phyloP scores from a whole-genome alignment of 495 filamentous ascomycete species.

The Neurospora hispaniola region DNA sequence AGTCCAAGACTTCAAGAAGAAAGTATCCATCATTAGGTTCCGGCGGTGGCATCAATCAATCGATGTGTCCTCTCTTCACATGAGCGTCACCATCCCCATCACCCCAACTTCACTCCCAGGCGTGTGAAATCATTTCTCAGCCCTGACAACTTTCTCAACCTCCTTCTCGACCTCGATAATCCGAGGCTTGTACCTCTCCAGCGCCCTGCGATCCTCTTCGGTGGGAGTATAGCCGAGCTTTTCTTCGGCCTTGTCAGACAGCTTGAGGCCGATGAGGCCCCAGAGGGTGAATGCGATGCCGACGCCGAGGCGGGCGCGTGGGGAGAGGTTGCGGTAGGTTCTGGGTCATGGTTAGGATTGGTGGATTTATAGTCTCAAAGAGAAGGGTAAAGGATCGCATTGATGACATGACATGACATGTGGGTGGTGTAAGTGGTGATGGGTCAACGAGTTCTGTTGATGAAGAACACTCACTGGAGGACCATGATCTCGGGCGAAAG shows the following conservation, averaged over 20 bases:
- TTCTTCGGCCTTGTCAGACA: slow-evolving; percentile 31
- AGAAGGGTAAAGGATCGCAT: too few species aligned
- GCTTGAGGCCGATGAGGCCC: slow-evolving; percentile 31
- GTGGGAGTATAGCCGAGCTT: slow-evolving; percentile 33
- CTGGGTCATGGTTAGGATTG: not conserved
- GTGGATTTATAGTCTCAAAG: too few species aligned
- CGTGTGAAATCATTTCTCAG: not conserved
- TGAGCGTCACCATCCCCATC: not conserved
- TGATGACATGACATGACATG: too few species aligned
- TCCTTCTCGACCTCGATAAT: slow-evolving; percentile 27
- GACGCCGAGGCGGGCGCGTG: slow-evolving; percentile 25
- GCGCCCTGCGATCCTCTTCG: slow-evolving; percentile 30
- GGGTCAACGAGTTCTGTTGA: too few species aligned
- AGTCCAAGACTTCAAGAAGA: not conserved
- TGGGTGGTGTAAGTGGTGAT: not conserved
- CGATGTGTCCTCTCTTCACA: not conserved
- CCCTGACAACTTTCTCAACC: not conserved
- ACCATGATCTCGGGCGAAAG: not conserved
- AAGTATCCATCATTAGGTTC: not conserved
- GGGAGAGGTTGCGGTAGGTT: slow-evolving; percentile 29
- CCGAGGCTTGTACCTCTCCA: slow-evolving; percentile 27
- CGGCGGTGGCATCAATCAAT: not conserved
- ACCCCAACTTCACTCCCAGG: not conserved
- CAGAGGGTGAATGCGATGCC: slow-evolving; percentile 33
- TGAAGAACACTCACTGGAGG: not conserved